Conservation (phyloP, 1,284 basidiomycete genomes). For the Pseudozyma tsukubaensis region DNA sequence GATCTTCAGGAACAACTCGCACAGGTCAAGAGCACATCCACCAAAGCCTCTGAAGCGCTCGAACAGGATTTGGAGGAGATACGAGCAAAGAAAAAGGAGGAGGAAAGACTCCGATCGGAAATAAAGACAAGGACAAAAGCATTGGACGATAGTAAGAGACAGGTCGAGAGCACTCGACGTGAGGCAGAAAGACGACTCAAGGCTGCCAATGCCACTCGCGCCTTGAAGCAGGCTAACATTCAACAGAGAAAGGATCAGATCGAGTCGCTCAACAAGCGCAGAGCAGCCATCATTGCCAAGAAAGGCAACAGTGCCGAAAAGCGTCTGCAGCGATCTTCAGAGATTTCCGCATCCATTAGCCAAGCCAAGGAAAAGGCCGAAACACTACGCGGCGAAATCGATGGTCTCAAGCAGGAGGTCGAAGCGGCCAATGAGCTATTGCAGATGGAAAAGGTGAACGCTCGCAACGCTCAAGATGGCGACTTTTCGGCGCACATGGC, state of each 20-base stretch:
- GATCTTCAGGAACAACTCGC: slow-evolving; percentile 81
- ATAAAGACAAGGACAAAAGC: slow-evolving; percentile 82
- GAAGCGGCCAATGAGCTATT: slow-evolving; percentile 27
- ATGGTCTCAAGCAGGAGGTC: slow-evolving; percentile 17
- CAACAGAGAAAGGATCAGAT: slow-evolving; percentile 78
- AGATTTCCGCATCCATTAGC: slow-evolving; percentile 18
- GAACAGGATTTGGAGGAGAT: slow-evolving; percentile 80
- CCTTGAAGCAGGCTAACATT: slow-evolving; percentile 42
- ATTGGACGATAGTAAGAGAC: slow-evolving; percentile 86
- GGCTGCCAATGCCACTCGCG: slow-evolving; percentile 75
- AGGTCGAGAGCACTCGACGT: slow-evolving; percentile 80
- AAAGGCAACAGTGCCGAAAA: slow-evolving; percentile 55
- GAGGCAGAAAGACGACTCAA: slow-evolving; percentile 90
- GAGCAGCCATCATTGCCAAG: slow-evolving; percentile 63
- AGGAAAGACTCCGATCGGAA: slow-evolving; percentile 82
- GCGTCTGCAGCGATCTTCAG: slow-evolving; percentile 28
- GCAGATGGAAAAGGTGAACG: slow-evolving; percentile 31
- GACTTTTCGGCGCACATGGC: slow-evolving; percentile 11
- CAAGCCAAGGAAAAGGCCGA: slow-evolving; percentile 25
- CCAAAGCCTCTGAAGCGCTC: slow-evolving; percentile 74
- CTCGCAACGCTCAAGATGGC: slow-evolving; percentile 16
- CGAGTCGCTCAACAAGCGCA: slow-evolving; percentile 73
- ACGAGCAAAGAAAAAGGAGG: slow-evolving; percentile 81
- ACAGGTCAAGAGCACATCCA: slow-evolving; percentile 75
- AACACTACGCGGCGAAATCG: slow-evolving; percentile 19